Evolutionary conservation across 768 basidiomycete species (phyloP).

Genomic region (Imleria badia): DNA sequence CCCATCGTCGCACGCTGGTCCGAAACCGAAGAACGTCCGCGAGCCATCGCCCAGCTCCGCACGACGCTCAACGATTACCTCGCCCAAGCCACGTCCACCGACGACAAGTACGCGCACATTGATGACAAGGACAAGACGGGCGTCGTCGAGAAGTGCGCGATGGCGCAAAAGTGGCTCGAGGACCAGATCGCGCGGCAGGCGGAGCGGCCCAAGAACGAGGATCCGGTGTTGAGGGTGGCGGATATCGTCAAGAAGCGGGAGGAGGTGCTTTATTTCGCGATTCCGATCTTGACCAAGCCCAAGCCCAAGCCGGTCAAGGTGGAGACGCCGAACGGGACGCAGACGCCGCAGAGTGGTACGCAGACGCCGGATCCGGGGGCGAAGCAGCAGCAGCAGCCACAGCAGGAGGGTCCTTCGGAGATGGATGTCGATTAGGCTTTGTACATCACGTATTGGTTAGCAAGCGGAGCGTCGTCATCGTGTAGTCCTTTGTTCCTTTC

Average conservation of each 20-base stretch:
- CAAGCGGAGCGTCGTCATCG: background rate
- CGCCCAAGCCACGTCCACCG: slow-evolving; percentile 73
- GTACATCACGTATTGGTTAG: no score
- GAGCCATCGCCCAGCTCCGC: slow-evolving; percentile 71
- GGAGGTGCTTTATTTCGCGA: slow-evolving; percentile 86
- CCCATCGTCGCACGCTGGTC: slow-evolving; percentile 80
- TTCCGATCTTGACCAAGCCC: slow-evolving; percentile 86
- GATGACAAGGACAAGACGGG: slow-evolving; percentile 83
- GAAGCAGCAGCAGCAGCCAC: slow-evolving; percentile 29
- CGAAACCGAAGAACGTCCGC: slow-evolving; percentile 80
- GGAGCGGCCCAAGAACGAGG: slow-evolving; percentile 86
- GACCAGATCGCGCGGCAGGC: slow-evolving; percentile 86
- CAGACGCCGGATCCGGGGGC: slow-evolving; percentile 53
- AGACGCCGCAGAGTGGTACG: slow-evolving; percentile 69
- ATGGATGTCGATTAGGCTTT: slow-evolving; percentile 78
- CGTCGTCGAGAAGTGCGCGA: slow-evolving; percentile 88
- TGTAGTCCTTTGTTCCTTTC: background rate
- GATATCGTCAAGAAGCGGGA: slow-evolving; percentile 92
- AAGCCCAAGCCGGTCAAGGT: slow-evolving; percentile 83
- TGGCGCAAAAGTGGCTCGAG: slow-evolving; percentile 92
- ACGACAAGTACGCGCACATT: slow-evolving; percentile 90
- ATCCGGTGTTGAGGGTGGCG: slow-evolving; percentile 75
- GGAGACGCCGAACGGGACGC: slow-evolving; percentile 51
- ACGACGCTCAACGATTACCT: slow-evolving; percentile 89
- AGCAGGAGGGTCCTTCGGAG: slow-evolving; percentile 53